Evolutionary conservation across 306 rosid genomes (phyloP).

Genomic region (Parietaria judaica): DNA sequence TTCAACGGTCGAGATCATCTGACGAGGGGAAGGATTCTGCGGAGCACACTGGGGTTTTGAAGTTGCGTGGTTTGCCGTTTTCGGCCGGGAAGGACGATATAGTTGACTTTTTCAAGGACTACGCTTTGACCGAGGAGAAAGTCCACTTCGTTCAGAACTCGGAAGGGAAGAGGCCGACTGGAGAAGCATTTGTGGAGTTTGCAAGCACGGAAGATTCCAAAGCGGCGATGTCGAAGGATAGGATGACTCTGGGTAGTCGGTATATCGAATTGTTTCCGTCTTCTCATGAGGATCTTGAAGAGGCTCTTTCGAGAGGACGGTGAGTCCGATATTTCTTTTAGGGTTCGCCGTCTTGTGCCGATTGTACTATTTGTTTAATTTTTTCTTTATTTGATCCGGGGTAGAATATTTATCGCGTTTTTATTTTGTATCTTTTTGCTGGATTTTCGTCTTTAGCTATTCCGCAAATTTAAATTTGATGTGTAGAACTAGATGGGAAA

Average conservation of each 20-base stretch:
- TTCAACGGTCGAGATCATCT: slow-evolving; percentile 54
- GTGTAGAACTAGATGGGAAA: slow-evolving; percentile 11
- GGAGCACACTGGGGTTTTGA: slow-evolving; percentile 80
- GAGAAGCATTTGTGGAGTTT: slow-evolving; percentile 94
- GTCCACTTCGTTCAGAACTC: slow-evolving; percentile 62
- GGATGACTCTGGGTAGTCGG: slow-evolving; percentile 94
- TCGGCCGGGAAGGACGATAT: slow-evolving; percentile 82
- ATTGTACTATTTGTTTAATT: slow-evolving; percentile 18
- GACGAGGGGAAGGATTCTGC: slow-evolving; percentile 81
- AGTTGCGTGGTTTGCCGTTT: slow-evolving; percentile 83
- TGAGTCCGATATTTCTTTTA: slow-evolving; percentile 26
- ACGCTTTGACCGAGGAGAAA: slow-evolving; percentile 44
- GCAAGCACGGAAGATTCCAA: slow-evolving; percentile 62
- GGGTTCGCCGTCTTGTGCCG: slow-evolving; percentile 18
- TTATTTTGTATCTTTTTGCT: slow-evolving; percentile 1
- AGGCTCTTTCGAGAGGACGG: slow-evolving; percentile 66
- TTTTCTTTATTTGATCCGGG: slow-evolving; percentile 12
- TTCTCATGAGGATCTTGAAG: slow-evolving; percentile 73
- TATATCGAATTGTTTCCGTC: slow-evolving; percentile 84
- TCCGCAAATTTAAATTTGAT: slow-evolving; percentile 13
- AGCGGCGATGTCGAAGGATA: slow-evolving; percentile 84
- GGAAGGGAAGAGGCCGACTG: slow-evolving; percentile 81
- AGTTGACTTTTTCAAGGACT: slow-evolving; percentile 69
- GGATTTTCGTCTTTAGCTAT: not conserved
- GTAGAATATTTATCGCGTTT: slow-evolving; percentile 2